Percentiles rank a stretch among this genome's conserved stretches.
phyloP scores from a whole-genome alignment of 2,329 filamentous ascomycete species.

The Raffaelea deltoideospora region DNA sequence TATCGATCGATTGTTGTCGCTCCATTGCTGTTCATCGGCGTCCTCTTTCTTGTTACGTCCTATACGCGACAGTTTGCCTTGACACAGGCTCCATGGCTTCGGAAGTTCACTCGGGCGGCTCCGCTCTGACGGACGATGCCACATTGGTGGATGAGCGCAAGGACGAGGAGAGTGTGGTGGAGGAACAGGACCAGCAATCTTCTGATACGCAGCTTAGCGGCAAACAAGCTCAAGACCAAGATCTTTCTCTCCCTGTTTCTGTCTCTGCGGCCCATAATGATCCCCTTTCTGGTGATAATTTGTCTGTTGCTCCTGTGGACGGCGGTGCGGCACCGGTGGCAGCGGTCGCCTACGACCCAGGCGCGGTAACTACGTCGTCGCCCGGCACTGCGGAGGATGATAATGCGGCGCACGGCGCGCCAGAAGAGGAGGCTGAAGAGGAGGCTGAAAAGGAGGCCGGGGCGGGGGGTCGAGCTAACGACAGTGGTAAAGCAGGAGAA shows the following conservation, averaged over 20 bases:
- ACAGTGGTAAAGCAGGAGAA: neutral
- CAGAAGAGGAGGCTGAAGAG: neutral
- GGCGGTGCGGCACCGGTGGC: slow-evolving; percentile 32
- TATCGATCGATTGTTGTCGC: no score
- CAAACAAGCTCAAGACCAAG: slow-evolving; percentile 34
- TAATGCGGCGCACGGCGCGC: neutral
- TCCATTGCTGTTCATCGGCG: no score
- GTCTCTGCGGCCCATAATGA: slow-evolving; percentile 17
- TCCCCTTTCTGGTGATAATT: slow-evolving; percentile 29
- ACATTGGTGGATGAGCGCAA: no score
- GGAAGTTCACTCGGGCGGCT: no score
- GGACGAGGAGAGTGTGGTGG: slow-evolving; percentile 35
- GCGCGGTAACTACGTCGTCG: slow-evolving; percentile 2
- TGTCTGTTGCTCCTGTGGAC: slow-evolving; percentile 26
- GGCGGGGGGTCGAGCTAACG: neutral
- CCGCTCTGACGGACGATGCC: no score
- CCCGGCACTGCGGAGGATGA: neutral
- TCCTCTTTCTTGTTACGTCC: no score
- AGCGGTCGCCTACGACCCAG: slow-evolving; percentile 43
- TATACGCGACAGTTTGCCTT: no score
- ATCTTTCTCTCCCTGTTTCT: slow-evolving; percentile 27
- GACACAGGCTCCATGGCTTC: no score
- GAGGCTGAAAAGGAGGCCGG: neutral
- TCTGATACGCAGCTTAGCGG: slow-evolving; percentile 39
- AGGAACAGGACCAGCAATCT: slow-evolving; percentile 41